Evolutionary conservation across 768 basidiomycete genomes (phyloP).

Genomic region (Lactarius vividus): DNA sequence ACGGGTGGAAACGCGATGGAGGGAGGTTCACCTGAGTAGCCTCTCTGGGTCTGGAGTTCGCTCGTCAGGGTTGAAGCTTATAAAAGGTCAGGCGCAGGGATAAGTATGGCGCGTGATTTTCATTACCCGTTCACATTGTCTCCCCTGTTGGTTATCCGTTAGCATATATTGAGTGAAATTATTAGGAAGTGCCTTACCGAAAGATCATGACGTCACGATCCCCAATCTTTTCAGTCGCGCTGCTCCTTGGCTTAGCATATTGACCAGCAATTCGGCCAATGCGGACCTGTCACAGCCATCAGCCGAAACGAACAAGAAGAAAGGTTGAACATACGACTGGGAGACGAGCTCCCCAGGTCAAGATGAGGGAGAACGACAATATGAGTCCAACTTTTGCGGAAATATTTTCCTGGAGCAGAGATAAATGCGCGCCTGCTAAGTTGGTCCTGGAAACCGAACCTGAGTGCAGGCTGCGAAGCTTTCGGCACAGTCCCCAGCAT

Average conservation of each 20-base stretch:
- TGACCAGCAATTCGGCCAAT: slow-evolving; percentile 94
- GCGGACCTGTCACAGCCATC: slow-evolving; percentile 49
- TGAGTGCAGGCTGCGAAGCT: slow-evolving; percentile 90
- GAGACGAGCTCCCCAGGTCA: slow-evolving; percentile 89
- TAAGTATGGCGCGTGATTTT: neutral
- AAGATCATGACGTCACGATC: slow-evolving; percentile 82
- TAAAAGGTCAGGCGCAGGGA: neutral
- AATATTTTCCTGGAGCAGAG: slow-evolving; percentile 67
- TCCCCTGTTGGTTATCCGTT: slow-evolving; percentile 51
- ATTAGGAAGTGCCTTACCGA: slow-evolving; percentile 48
- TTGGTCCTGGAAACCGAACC: slow-evolving; percentile 39
- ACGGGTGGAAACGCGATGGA: neutral
- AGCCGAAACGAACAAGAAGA: slow-evolving; percentile 17
- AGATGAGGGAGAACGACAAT: slow-evolving; percentile 90
- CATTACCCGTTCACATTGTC: slow-evolving; percentile 93
- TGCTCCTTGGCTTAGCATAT: slow-evolving; percentile 93
- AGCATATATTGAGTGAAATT: neutral
- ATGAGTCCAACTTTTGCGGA: slow-evolving; percentile 87
- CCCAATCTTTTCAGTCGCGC: slow-evolving; percentile 72
- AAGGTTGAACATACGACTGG: slow-evolving; percentile 67
- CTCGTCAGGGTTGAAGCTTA: slow-evolving; percentile 67
- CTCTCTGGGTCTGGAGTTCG: slow-evolving; percentile 90
- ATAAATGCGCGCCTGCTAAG: neutral
- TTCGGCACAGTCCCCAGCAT: slow-evolving; percentile 98
- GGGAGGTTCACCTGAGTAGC: slow-evolving; percentile 58